These are phyloP conservation scores for Lepidium didymum DNA, from an alignment of 345 rosid species.

Conservation along the genomic window DNA sequence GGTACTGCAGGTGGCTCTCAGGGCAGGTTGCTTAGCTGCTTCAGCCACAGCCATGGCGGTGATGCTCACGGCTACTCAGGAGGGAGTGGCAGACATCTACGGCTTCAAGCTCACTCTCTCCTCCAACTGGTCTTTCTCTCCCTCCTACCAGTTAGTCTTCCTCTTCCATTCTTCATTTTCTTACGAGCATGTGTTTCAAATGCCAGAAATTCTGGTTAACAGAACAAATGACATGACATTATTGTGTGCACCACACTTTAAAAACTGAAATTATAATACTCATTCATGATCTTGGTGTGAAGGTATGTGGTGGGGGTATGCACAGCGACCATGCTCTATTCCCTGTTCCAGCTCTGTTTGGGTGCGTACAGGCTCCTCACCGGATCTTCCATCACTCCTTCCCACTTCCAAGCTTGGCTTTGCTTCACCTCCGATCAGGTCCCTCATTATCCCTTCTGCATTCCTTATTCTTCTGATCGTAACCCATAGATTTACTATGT, in stretches of 20 bases:
- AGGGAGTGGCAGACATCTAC: slow-evolving; percentile 45
- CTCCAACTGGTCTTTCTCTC: slow-evolving; percentile 76
- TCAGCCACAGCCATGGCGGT: slow-evolving; percentile 47
- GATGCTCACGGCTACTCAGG: slow-evolving; percentile 64
- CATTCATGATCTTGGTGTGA: slow-evolving; percentile 1
- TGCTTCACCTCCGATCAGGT: slow-evolving; percentile 82
- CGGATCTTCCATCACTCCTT: slow-evolving; percentile 43
- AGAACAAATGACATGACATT: slow-evolving; percentile 23
- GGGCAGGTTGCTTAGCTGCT: slow-evolving; percentile 50
- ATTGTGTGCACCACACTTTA: not conserved
- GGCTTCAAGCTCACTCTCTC: slow-evolving; percentile 52
- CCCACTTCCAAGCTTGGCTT: slow-evolving; percentile 72
- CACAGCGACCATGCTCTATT: slow-evolving; percentile 47
- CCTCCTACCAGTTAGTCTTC: slow-evolving; percentile 63
- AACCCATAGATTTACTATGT: not conserved
- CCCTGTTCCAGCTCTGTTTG: slow-evolving; percentile 51
- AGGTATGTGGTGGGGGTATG: slow-evolving; percentile 78
- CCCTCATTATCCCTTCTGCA: not conserved
- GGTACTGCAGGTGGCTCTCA: slow-evolving; percentile 33
- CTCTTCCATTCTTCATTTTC: not conserved
- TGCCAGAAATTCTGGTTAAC: slow-evolving; percentile 29
- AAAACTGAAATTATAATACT: not conserved
- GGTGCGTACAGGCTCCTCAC: slow-evolving; percentile 41
- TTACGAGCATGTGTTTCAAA: not conserved
- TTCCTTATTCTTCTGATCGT: not conserved